A percentile compares a stretch with the other conserved stretches of the same genome.
Evolutionary conservation across 106 monocot species (phyloP).

Genomic region (Dioscorea zingiberensis): DNA sequence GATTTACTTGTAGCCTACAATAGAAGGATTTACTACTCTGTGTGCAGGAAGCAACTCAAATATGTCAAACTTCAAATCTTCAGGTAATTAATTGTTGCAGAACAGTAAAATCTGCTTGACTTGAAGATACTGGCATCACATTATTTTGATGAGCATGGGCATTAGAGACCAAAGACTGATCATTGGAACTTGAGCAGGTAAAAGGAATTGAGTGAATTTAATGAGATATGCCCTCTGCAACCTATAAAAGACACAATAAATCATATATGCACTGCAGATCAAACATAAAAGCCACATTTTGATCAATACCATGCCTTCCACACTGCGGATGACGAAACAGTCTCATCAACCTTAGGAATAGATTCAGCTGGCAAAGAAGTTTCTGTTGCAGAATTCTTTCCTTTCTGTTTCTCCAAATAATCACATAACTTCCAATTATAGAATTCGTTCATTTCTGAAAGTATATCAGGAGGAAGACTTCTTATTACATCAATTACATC

Average conservation of each 20-base stretch:
- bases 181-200: conserved; percentile 16
- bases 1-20: too few species aligned
- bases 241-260: not conserved
- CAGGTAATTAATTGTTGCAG: conserved; percentile 55
- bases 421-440: conserved; percentile 65
- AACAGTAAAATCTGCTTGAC: conserved; percentile 44
- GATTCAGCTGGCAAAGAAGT: not conserved
- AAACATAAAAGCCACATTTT: not conserved
- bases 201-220: not conserved
- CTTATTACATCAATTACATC: conserved; percentile 71
- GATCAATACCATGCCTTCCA: not conserved
- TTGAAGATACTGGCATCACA: conserved; percentile 43
- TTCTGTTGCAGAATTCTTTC: conserved; percentile 7
- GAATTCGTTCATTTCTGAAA: conserved; percentile 69
- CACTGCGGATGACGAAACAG: not conserved
- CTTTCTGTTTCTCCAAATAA: conserved; percentile 23
- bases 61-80: conserved; percentile 34
- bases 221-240: too few species aligned
- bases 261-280: not conserved
- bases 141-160: conserved; percentile 12
- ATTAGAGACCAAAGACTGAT: not conserved
- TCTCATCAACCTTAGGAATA: not conserved
- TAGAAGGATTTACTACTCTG: conserved; percentile 13
- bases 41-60: conserved; percentile 30
- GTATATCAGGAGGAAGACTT: conserved; percentile 79